Evolutionary conservation across 768 basidiomycete genomes (phyloP).

Genomic region (Fibroporia radiculosa): DNA sequence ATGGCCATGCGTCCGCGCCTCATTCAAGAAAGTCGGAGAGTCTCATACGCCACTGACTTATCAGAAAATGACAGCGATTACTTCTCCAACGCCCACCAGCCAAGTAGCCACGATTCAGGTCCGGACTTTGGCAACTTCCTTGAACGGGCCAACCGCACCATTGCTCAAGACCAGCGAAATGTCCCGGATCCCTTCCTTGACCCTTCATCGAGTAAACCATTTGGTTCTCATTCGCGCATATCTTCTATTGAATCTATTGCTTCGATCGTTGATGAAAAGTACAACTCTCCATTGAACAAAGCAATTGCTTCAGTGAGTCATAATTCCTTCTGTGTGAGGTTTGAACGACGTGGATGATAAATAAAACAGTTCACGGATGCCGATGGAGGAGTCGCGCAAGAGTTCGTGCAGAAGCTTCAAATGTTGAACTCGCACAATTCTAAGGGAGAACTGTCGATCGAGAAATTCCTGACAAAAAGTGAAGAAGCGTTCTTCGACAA

Average conservation of each 20-base stretch:
- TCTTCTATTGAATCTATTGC: conserved; percentile 89
- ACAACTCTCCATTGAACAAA: conserved; percentile 87
- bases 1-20: conserved; percentile 30
- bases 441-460: conserved; percentile 86
- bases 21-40: conserved; percentile 20
- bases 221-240: conserved; percentile 71
- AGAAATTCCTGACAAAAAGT: conserved; percentile 83
- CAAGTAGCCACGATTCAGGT: conserved; percentile 23
- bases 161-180: conserved; percentile 71
- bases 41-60: conserved; percentile 33
- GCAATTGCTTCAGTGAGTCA: conserved; percentile 74
- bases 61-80: conserved; percentile 61
- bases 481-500: conserved; percentile 92
- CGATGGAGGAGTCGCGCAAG: conserved; percentile 84
- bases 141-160: conserved; percentile 76
- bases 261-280: conserved; percentile 87
- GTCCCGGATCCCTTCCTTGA: conserved; percentile 87
- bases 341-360: conserved; percentile 1
- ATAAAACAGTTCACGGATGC: conserved; percentile 94
- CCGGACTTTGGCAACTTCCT: conserved; percentile 69
- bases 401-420: conserved; percentile 84
- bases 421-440: conserved; percentile 78
- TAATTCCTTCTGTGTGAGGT: not conserved
- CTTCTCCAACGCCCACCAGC: conserved; percentile 33
- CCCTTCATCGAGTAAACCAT: conserved; percentile 58